Evolutionary conservation across 495 filamentous ascomycete species (phyloP).

Genomic region (Paragyromitra xinjiangensis): DNA sequence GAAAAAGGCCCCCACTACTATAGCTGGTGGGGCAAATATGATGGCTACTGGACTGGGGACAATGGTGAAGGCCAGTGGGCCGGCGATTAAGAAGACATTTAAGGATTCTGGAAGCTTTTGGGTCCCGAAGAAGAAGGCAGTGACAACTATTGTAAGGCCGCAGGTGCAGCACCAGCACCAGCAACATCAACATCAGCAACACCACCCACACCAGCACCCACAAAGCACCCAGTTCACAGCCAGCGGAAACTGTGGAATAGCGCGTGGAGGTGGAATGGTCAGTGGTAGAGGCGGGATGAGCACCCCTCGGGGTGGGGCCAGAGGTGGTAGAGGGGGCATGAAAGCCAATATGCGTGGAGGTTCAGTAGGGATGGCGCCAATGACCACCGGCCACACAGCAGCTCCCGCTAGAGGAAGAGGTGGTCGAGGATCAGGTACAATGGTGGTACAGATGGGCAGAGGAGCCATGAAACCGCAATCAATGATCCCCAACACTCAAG

Average conservation of each 20-base stretch:
- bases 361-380: not conserved
- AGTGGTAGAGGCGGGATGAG: conserved; percentile 16
- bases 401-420: conserved; percentile 5
- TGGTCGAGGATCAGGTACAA: not conserved
- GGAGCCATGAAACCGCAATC: not conserved
- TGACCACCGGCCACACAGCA: not conserved
- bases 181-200: not conserved
- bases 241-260: not conserved
- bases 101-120: conserved; percentile 34
- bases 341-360: not conserved
- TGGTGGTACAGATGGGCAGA: not conserved
- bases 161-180: not conserved
- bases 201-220: not conserved
- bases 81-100: conserved; percentile 36
- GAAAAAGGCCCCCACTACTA: conserved; percentile 3
- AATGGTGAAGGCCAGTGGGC: conserved; percentile 32
- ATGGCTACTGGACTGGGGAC: conserved; percentile 28
- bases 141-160: not conserved
- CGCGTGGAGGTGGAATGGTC: not conserved
- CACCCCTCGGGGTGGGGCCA: not conserved
- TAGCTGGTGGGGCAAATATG: conserved; percentile 33
- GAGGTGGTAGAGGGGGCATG: conserved; percentile 10
- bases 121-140: conserved; percentile 36
- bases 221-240: not conserved
- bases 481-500: not conserved